A percentile compares a stretch with the other conserved stretches of the same genome.
Conservation (phyloP, 139 green algal genomes). For the Volvox reticuliferus region DNA sequence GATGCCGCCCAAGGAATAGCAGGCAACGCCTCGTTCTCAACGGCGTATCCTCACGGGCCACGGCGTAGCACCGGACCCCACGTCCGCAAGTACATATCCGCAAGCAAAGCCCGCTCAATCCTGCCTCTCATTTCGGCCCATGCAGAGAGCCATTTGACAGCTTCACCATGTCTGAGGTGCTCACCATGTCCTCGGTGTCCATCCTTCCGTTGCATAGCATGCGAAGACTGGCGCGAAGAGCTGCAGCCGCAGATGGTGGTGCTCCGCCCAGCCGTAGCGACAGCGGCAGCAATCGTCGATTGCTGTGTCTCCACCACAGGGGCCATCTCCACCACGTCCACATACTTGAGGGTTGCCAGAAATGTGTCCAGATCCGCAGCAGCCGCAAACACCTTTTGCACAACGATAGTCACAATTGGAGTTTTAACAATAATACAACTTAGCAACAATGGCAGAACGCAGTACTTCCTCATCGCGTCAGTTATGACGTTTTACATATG, state of each 20-base stretch:
- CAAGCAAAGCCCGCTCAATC: neutral
- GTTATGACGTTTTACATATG: too few species aligned
- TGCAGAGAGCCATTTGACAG: neutral
- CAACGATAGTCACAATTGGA: neutral
- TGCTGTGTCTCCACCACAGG: neutral
- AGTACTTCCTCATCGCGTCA: neutral
- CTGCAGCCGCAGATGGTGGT: neutral
- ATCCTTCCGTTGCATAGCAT: neutral
- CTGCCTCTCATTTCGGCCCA: neutral
- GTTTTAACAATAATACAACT: neutral
- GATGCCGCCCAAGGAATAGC: too few species aligned
- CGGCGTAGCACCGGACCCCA: neutral
- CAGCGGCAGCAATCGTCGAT: neutral
- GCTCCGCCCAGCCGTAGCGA: neutral
- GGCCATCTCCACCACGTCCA: slow-evolving; percentile 10
- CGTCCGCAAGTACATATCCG: neutral
- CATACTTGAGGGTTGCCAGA: slow-evolving; percentile 48
- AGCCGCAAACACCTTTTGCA: slow-evolving; percentile 33
- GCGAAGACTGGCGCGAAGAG: neutral
- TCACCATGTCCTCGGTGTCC: neutral
- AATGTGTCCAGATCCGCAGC: slow-evolving; percentile 47
- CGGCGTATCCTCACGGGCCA: too few species aligned
- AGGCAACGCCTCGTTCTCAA: too few species aligned
- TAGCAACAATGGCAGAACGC: neutral
- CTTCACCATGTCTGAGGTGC: neutral